Percentiles rank a stretch among this genome's conserved stretches.
phyloP scores from a whole-genome alignment of 306 rosid genomes.

The Gynostemma pentaphyllum region DNA sequence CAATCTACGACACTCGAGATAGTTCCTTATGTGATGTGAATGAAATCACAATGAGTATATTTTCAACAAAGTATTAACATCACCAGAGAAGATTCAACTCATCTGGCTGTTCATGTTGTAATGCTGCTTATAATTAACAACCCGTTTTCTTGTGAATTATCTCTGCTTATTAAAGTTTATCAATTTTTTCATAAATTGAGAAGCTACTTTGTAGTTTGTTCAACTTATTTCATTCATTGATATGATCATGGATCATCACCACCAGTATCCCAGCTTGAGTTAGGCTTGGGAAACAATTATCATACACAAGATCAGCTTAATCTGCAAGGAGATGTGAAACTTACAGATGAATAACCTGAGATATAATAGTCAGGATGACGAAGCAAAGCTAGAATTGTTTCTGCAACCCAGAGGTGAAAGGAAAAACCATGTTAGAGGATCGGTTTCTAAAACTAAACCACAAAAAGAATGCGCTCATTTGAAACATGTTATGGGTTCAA shows the following conservation, averaged over 20 bases:
- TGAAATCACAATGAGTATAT: neutral
- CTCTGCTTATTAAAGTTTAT: neutral
- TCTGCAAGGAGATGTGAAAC: constrained; percentile 27
- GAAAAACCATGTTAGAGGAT: constrained; percentile 12
- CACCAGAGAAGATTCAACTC: neutral
- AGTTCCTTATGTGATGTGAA: neutral
- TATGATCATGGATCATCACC: neutral
- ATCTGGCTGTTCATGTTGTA: neutral
- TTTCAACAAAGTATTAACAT: neutral
- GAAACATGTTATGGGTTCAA: too few relatives aligned
- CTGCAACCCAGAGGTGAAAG: constrained; percentile 34
- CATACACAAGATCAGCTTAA: constrained; percentile 1
- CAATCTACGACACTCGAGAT: neutral
- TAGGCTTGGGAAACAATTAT: neutral
- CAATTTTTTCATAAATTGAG: too few relatives aligned
- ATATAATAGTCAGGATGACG: constrained; percentile 92
- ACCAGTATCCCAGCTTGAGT: neutral
- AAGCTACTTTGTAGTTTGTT: neutral
- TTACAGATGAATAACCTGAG: constrained; percentile 83
- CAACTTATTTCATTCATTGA: neutral
- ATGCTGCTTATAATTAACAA: neutral
- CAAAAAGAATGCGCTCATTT: neutral
- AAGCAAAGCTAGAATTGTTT: constrained; percentile 83
- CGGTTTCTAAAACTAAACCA: constrained; percentile 2
- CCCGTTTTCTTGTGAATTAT: neutral